Base-by-base conservation (phyloP, 441 rosid genomes). In the Adansonia madagascariensis region DNA sequence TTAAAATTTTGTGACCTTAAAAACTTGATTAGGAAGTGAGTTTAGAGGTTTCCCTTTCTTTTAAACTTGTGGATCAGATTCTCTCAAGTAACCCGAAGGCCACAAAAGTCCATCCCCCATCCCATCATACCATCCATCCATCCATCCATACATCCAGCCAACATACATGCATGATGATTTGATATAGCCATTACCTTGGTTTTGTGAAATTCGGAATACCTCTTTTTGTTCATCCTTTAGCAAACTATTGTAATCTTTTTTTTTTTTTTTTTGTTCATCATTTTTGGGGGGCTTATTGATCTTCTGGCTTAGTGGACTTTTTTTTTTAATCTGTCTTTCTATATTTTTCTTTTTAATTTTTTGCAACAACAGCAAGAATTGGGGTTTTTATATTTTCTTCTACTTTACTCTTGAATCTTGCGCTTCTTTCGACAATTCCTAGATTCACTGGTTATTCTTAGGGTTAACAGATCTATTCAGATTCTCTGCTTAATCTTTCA, bases 401-500 rank as follows among this genome's bases (percentile, higher is more conserved):
- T 65, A 70, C 27, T 55, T 47, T 44, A 41, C 67, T 50, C 69
- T 73, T 27, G 31, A 76, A 80, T 75, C 81, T 74, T 78, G 70
- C 66, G 4, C 50, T 18, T 15, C 63, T 57, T 55, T 62, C 17
- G n/a, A 50, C 47, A 81, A 75, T 71, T 43, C 86, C 82, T 84
- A 74, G 89, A 84, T 86, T 88, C 82, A 79, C 86, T 75, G 75
- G 72, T 53, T 9, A 56, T 64, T 73, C 82, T 55, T 67, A 75
- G 82, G 85, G 86, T 79, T 82, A 76, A 74, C 87, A 86, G 95
- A 91, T 93, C 97, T 84, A 76, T 75, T 41, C 71, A 8, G 73
- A 73, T 74, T 39, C 69, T 73, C 52, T 67, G 76, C 78, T 55
- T 1, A 82, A 81, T 76, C 78, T 77, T 65, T 27, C 0, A 53